Base-by-base conservation (phyloP, 2,329 filamentous ascomycete genomes). In the Talaromyces sp. region DNA sequence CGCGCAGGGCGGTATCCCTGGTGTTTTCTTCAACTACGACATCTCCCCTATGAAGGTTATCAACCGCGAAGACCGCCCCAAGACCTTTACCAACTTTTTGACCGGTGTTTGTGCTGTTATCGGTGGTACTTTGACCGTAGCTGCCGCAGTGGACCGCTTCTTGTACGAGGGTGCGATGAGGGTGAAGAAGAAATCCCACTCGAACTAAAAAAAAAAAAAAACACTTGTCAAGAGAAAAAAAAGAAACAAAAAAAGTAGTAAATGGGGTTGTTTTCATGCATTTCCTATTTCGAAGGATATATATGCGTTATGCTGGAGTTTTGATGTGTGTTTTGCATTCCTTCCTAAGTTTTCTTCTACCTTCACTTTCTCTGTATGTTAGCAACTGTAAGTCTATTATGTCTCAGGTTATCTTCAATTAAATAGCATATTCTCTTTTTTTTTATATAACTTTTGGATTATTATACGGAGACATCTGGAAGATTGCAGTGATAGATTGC, bases 11-110 rank as follows among this genome's bases (percentile, higher is more conserved):
- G 95, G 95, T 67, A 98, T 99, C 70, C 95, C 95, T 0, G 95
- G 95, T 51, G 93, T 99, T 14, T 99, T 99, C 82, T 98, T 99
- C 81, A 96, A 92, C 67, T 99, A 99, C 70, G 95, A 99, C 70
- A 99, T 99, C 75, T 98, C 94, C 2, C 95, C 95, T 5, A 99
- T 99, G 95, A 99, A 98, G 81, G 94, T 99, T 64, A 90, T 99
- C 78, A 99, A 99, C 81, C 89, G 93, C 60, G 96, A 99, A 80
- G 89, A 91, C 67, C 87, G 91, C 54, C 82, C 88, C 64, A 98
- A 98, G 82, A 90, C 89, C 4, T 96, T 99, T 75, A 87, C 91
- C 0, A 91, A 91, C 18, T 99, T 99, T 82, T 78, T 99, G 62
- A 94, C 95, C 0, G 95, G 95, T 55, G 86, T 99, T 23, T 99